Conservation (phyloP, 768 basidiomycete genomes). For the Tricholoma matsutake region DNA sequence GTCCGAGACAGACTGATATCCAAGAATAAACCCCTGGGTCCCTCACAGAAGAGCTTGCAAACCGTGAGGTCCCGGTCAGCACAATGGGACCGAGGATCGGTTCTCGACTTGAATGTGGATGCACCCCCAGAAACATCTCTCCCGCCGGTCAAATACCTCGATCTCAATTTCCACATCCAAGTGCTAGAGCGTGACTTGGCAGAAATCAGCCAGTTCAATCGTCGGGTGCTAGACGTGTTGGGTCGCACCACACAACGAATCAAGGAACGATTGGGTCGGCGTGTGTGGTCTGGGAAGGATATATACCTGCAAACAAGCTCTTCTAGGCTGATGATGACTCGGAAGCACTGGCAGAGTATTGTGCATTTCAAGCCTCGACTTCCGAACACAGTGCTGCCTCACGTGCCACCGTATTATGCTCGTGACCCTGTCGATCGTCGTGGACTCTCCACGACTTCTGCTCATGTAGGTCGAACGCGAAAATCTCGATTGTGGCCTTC, state of each 20-base stretch:
- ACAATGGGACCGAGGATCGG: conserved; percentile 8
- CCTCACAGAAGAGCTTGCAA: not conserved
- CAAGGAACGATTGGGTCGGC: conserved; percentile 79
- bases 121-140: conserved; percentile 17
- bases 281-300: conserved; percentile 61
- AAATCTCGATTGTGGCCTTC: not conserved
- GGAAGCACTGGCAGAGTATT: conserved; percentile 44
- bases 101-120: conserved; percentile 38
- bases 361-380: conserved; percentile 43
- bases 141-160: conserved; percentile 36
- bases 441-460: not conserved
- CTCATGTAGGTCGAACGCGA: not conserved
- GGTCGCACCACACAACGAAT: conserved; percentile 55
- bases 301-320: conserved; percentile 43
- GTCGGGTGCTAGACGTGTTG: conserved; percentile 38
- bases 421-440: conserved; percentile 7
- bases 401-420: not conserved
- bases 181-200: conserved; percentile 54
- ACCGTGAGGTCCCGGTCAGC: not conserved
- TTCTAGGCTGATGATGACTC: conserved; percentile 33
- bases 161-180: conserved; percentile 52
- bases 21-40: not conserved
- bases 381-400: conserved; percentile 2
- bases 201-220: conserved; percentile 45
- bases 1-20: not conserved